Conservation (phyloP, 2,329 filamentous ascomycete genomes). For the Dichotomopilus funicola region DNA sequence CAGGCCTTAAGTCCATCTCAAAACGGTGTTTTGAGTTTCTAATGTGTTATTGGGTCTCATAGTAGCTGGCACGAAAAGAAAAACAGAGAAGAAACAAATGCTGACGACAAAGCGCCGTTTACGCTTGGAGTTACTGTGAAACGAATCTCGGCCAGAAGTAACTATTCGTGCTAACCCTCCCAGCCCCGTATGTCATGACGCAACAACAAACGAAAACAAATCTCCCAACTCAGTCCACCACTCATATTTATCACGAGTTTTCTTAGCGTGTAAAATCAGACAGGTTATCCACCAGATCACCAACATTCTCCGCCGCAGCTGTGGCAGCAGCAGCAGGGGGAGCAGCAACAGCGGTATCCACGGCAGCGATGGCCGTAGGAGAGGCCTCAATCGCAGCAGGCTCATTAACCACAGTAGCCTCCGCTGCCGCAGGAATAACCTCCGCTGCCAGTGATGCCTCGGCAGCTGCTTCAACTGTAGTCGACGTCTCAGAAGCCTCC, state of each 20-base stretch:
- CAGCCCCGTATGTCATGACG: no score
- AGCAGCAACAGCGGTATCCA: background rate
- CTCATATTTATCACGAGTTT: background rate
- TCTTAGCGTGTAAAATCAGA: conserved; percentile 24
- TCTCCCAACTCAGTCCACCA: background rate
- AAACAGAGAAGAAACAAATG: no score
- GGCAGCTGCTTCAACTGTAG: no score
- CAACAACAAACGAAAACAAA: background rate
- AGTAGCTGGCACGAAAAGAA: no score
- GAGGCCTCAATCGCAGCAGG: conserved; percentile 4
- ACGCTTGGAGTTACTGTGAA: no score
- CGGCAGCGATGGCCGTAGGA: conserved; percentile 8
- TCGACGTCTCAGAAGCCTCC: no score
- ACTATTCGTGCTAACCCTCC: no score
- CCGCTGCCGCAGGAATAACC: background rate
- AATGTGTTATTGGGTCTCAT: no score
- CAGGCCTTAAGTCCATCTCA: no score
- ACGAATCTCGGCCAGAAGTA: no score
- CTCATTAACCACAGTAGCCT: background rate
- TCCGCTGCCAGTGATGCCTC: background rate
- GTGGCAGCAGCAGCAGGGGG: conserved; percentile 11
- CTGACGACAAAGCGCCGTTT: no score
- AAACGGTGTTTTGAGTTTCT: no score
- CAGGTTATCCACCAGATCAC: conserved; percentile 14
- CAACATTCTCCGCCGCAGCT: conserved; percentile 5